Evolutionary conservation across 306 rosid genomes (phyloP).

Genomic region (Glycyrrhiza uralensis): DNA sequence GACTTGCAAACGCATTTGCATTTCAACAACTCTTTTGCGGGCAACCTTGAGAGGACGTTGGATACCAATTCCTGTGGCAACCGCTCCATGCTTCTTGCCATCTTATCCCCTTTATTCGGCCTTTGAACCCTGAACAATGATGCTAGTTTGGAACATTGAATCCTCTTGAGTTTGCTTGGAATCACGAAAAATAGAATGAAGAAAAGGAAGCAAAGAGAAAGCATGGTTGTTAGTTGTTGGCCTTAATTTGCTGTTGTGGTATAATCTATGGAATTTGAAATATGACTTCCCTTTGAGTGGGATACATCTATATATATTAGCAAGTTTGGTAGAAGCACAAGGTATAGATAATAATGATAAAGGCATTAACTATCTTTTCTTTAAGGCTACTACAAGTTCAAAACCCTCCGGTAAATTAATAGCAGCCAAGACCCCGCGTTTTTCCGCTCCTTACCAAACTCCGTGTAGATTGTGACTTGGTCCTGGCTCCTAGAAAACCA

Average conservation of each 20-base stretch:
- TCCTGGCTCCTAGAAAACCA: too few relatives aligned
- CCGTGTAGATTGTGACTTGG: too few relatives aligned
- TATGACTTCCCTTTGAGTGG: too few relatives aligned
- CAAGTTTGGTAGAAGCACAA: too few relatives aligned
- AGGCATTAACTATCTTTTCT: too few relatives aligned
- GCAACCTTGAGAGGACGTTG: conserved; percentile 19
- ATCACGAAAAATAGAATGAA: not conserved
- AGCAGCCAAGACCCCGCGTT: too few relatives aligned
- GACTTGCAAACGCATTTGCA: conserved; percentile 11
- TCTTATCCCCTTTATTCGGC: not conserved
- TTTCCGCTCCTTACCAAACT: too few relatives aligned
- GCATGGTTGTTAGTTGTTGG: not conserved
- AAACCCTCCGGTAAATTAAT: too few relatives aligned
- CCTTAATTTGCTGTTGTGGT: too few relatives aligned
- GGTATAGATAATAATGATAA: too few relatives aligned
- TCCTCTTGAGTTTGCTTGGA: not conserved
- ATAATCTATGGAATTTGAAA: not conserved
- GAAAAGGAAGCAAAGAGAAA: not conserved
- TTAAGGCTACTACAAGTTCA: too few relatives aligned
- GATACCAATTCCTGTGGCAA: conserved; percentile 22
- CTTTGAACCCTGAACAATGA: not conserved
- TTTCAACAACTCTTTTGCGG: not conserved
- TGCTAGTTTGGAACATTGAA: not conserved
- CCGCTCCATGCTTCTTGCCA: not conserved
- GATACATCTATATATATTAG: too few relatives aligned